Base-by-base conservation (phyloP, 164 flowering plant genomes). In the Houttuynia cordata region DNA sequence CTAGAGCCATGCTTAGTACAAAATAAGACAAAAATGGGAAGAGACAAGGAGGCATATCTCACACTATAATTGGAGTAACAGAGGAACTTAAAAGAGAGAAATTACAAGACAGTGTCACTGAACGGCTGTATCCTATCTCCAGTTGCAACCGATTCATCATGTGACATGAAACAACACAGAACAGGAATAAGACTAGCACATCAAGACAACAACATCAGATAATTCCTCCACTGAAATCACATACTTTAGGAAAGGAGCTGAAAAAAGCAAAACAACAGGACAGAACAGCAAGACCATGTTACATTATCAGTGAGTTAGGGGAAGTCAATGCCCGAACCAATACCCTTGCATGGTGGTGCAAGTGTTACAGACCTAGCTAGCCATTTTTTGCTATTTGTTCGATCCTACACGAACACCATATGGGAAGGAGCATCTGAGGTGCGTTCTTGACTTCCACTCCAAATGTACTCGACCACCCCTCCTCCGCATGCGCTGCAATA, bases 291-390 rank as follows among this genome's bases (percentile, higher is more conserved):
- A 45, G 3, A 45, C 49, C 14, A 10, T 0, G 1, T 45, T 12
- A 45, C 17, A 40, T 52, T 25, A 34, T 12, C 21, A 40, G 47
- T 17, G 22, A 20, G n/a, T 24, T 40, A 22, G 75, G 69, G 71
- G 56, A 83, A 88, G 93, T 88, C 96, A 86, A 88, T 86, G 64
- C 91, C 86, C 96, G 96, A 84, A 88, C 96, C 96, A 67, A 65
- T 45, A 72, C 74, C 83, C 80, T 70, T 73, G 77, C 74, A 58
- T 49, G 63, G 73, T 71, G 75, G 75, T 64, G 68, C 65, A 23
- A 47, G 60, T 40, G n/a, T 39, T 34, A 34, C 24, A 23, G 57
- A 54, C 57, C 49, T 45, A 12, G 17, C 49, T 10, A 45, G n/a
- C n/a, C n/a, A n/a, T n/a, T 45, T 12, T 17, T 7, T 12, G 49